These are phyloP conservation scores for Lepraria neglecta DNA, from an alignment of 495 filamentous ascomycete genomes.

Conservation along the genomic window DNA sequence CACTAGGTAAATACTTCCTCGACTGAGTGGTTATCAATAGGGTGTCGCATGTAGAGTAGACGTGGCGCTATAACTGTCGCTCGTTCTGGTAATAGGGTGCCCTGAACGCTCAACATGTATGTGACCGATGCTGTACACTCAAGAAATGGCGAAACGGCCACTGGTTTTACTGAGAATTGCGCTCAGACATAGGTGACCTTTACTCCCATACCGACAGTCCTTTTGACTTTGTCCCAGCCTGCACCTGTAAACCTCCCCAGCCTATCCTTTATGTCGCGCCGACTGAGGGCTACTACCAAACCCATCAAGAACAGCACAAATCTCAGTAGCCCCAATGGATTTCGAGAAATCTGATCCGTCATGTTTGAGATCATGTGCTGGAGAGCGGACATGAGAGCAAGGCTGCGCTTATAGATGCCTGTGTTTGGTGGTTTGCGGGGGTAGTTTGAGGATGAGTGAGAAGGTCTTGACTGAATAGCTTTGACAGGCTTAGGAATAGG, in stretches of 20 bases:
- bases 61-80: too few species aligned
- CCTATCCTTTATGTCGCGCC: conserved; percentile 67
- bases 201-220: conserved; percentile 91
- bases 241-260: conserved; percentile 57
- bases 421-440: conserved; percentile 35
- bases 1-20: too few species aligned
- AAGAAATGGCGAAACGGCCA: neutral
- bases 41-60: too few species aligned
- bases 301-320: conserved; percentile 77
- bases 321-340: conserved; percentile 67
- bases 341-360: conserved; percentile 55
- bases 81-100: neutral
- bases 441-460: conserved; percentile 28
- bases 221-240: conserved; percentile 76
- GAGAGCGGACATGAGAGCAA: conserved; percentile 47
- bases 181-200: conserved; percentile 93
- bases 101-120: neutral
- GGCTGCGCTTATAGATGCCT: conserved; percentile 44
- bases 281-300: conserved; percentile 68
- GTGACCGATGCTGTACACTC: neutral
- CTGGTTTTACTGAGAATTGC: neutral
- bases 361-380: conserved; percentile 58
- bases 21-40: too few species aligned
- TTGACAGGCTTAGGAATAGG: conserved; percentile 4
- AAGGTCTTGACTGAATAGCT: conserved; percentile 9